A percentile compares a stretch with the other conserved stretches of the same genome.
phyloP scores from a whole-genome alignment of 139 green algal species.

The Chlorella sp. region DNA sequence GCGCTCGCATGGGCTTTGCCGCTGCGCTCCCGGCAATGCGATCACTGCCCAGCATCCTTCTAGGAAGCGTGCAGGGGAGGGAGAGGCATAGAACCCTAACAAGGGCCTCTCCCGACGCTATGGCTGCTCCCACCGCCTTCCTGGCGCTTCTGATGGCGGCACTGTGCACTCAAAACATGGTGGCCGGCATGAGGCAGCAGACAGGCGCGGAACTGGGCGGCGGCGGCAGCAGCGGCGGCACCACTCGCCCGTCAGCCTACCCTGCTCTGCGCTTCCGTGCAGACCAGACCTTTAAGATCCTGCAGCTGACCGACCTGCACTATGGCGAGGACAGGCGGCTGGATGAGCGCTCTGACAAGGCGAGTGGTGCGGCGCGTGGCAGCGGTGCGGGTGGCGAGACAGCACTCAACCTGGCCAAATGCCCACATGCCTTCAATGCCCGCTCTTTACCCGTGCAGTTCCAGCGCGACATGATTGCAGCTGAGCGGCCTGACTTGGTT shows the following conservation, averaged over 20 bases:
- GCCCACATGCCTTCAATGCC: neutral
- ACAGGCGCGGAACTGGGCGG: neutral
- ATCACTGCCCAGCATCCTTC: no score
- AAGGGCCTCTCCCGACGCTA: no score
- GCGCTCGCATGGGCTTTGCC: no score
- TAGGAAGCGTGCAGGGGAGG: no score
- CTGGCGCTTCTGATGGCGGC: no score
- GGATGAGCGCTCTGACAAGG: conserved; percentile 9
- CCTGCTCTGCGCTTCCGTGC: conserved; percentile 12
- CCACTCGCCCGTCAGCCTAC: no score
- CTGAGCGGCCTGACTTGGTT: conserved; percentile 42
- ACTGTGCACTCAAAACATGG: no score
- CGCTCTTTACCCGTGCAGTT: neutral
- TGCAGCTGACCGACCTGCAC: conserved; percentile 53
- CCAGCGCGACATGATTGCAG: conserved; percentile 1
- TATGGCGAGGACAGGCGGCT: conserved; percentile 26
- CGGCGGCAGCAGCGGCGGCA: neutral
- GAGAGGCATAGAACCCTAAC: no score
- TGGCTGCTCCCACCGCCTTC: no score
- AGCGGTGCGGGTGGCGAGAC: neutral
- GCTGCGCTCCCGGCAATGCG: no score
- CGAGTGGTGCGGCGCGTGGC: neutral
- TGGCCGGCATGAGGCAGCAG: no score
- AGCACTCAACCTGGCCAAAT: neutral
- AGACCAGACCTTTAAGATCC: conserved; percentile 45